Base-by-base conservation (phyloP, 176 grass and related monocot species). In the Oryza officinalis region DNA sequence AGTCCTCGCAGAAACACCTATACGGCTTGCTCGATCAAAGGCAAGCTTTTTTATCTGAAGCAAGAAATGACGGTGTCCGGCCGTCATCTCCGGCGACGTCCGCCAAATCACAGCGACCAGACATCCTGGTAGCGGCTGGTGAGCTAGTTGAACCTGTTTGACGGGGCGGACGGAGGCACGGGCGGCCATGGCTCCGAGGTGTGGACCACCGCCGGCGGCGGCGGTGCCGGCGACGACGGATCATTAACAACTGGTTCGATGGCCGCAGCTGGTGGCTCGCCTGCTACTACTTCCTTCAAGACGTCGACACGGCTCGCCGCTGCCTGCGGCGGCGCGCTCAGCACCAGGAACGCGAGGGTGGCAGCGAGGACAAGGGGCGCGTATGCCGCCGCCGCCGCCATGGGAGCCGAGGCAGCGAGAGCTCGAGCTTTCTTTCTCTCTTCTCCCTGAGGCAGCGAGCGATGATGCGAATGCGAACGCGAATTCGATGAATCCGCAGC, bases 141-240 rank as follows among this genome's bases (percentile, higher is more conserved):
- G 69, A 27, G 11, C 69, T 1, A 40, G 61, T 86, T 80, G 60
- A 22, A 66, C 32, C 1, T 25, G 2, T 18, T 6, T 45, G 84
- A 86, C 11, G 84, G 84, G 11, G 44, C 69, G 11, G 84, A 86
- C 77, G 60, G 45, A 26, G 85, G 85, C 23, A 86, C 27, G 1
- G 17, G 25, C 45, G 5, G 5, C 32, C 4, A 14, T 4, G 28
- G 38, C 40, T 9, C 8, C 54, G 57, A 18, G 8, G 17, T 20
- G 50, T 2, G 1, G 22, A n/a, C 22, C 10, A 3, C 0, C n/a
- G 28, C 37, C 37, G 33, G 4, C 35, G 35, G 2, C 3, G n/a
- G 11, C 9, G 1, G 63, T 15, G 28, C 30, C 35, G 26, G 5
- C 4, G 2, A 15, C 5, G 26, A 15, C 7, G 4, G 26, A 5